Evolutionary conservation across 2,329 filamentous ascomycete genomes (phyloP).

Genomic region (Seiridium cupressi): DNA sequence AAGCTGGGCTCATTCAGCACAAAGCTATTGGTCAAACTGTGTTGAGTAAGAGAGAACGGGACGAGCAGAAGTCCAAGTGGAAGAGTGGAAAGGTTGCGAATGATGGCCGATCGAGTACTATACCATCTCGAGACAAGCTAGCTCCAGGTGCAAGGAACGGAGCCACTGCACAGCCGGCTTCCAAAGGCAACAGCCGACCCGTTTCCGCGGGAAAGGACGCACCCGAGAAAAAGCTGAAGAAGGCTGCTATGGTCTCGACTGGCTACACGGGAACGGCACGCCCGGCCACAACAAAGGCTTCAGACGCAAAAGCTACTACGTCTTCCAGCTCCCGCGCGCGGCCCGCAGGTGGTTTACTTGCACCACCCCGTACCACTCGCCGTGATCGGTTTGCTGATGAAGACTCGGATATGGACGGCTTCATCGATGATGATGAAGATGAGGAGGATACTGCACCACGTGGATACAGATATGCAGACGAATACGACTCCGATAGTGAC

Average conservation of each 20-base stretch:
- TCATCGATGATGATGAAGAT: constrained; percentile 45
- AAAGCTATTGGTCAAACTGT: constrained; percentile 66
- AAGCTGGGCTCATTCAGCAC: constrained; percentile 71
- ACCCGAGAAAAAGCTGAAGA: constrained; percentile 58
- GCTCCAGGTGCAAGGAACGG: constrained; percentile 15
- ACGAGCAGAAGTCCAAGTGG: constrained; percentile 22
- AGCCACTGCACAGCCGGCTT: constrained; percentile 14
- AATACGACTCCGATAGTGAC: constrained; percentile 67
- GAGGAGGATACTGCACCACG: constrained; percentile 52
- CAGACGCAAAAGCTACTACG: constrained; percentile 16
- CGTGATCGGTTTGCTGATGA: constrained; percentile 52
- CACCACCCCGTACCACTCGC: constrained; percentile 29
- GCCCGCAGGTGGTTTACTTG: constrained; percentile 31
- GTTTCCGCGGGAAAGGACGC: constrained; percentile 32
- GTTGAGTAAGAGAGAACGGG: constrained; percentile 52
- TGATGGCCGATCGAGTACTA: constrained; percentile 5
- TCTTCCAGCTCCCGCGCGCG: constrained; percentile 17
- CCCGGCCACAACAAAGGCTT: constrained; percentile 42
- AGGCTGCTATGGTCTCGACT: constrained; percentile 59
- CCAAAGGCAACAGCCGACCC: constrained; percentile 23
- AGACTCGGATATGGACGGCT: constrained; percentile 59
- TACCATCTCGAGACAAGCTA: constrained; percentile 7
- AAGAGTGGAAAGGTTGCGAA: constrained; percentile 7
- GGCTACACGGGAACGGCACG: constrained; percentile 66
- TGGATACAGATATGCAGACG: constrained; percentile 31